These are phyloP conservation scores for Pythium aristosporum DNA, from an alignment of 352 stramenopile genomes.

Conservation along the genomic window DNA sequence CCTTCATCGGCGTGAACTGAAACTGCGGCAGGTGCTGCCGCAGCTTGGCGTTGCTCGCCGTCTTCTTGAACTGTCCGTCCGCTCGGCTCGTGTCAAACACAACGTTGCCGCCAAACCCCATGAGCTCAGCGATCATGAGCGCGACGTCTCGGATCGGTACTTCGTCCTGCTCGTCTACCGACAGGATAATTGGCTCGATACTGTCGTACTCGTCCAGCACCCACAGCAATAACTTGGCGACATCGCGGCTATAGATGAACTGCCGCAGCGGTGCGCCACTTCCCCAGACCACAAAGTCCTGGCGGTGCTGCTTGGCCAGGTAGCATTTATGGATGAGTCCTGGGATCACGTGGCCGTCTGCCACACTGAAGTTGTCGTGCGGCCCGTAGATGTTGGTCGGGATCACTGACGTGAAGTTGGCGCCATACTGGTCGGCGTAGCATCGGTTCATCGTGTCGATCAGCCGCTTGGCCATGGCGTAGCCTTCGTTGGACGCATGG, in stretches of 20 bases:
- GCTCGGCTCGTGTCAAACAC: constrained; percentile 93
- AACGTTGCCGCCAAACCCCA: constrained; percentile 83
- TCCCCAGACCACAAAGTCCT: constrained; percentile 95
- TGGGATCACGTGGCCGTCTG: constrained; percentile 97
- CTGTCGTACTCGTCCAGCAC: constrained; percentile 71
- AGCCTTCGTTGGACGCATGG: constrained; percentile 89
- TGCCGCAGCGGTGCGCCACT: constrained; percentile 94
- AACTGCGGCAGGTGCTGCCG: constrained; percentile 86
- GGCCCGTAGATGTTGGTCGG: constrained; percentile 99
- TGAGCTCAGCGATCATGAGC: constrained; percentile 61
- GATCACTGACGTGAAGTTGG: constrained; percentile 98
- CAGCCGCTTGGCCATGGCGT: constrained; percentile 98
- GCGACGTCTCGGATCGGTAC: constrained; percentile 95
- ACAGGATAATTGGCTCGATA: constrained; percentile 96
- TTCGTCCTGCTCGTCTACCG: constrained; percentile 93
- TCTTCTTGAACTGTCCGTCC: constrained; percentile 99
- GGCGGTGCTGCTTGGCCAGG: constrained; percentile 90
- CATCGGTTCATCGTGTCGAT: constrained; percentile 98
- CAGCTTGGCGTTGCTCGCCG: constrained; percentile 96
- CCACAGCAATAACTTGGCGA: constrained; percentile 94
- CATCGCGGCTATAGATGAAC: constrained; percentile 97
- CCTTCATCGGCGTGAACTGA: constrained; percentile 93
- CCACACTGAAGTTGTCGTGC: constrained; percentile 98
- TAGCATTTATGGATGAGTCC: constrained; percentile 99
- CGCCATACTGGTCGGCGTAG: constrained; percentile 96